Evolutionary conservation across 805 yeast genomes (phyloP), one percentile per base, ranked within the genome.

Genomic region (Wickerhamiella dianesei): DNA sequence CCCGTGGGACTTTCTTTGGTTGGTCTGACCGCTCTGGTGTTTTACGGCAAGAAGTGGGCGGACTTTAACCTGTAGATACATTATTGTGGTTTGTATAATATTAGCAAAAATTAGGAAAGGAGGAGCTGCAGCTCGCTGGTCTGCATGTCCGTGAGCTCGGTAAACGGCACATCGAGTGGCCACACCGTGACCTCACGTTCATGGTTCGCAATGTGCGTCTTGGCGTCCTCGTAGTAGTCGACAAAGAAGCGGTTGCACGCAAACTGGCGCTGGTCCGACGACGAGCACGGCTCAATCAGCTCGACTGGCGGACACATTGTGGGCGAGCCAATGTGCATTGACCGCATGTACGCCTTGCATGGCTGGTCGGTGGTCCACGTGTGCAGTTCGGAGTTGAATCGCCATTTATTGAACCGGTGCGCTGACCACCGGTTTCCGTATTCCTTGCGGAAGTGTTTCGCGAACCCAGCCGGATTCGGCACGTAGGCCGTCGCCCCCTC

Each of bases 31-130:
- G 74, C 85, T 6, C 65, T 84, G 25, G 69, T 69, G 12, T 87
- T 84, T 67, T 88, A 86, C 62, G 75, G 71, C 44, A 74, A 73
- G 61, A 85, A 84, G 68, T 85, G 82, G 68, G 71, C 74, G 51
- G 82, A 83, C 63, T 85, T 82, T 59, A 81, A 82, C 29, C 20
- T 50, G 16, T 45, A 42, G 37, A 3, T 29, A 19, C 14, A 4
- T 6, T 41, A 9, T 9, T 42, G 12, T 42, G 43, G 42, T 32
- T 42, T 42, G 40, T 41, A 41, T n/a, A 36, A 18, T 18, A 36
- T 36, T 16, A 36, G 35, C 35, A 14, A n/a, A n/a, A n/a, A n/a
- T n/a, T n/a, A 36, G 8, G 17, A 36, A 8, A n/a, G 39, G 13
- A 16, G 39, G 14, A 18, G 39, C 19, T n/a, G 17, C 19, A 18